These are phyloP conservation scores for Ulota crispa DNA, from an alignment of 225 moss, liverwort and hornwort species.

Conservation along the genomic window DNA sequence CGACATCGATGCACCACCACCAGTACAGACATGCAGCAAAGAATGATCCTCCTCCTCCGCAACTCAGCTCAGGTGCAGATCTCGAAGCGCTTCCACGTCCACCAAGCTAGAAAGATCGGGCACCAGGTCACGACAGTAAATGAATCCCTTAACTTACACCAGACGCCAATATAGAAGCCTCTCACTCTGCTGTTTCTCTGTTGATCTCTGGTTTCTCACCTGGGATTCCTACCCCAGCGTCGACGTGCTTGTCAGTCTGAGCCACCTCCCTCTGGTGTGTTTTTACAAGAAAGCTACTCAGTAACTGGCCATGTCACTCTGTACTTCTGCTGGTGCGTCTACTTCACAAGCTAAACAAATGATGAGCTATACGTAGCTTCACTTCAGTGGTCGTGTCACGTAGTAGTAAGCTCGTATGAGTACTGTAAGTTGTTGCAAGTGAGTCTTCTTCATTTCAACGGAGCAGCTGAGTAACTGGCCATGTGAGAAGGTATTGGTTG, in stretches of 20 bases:
- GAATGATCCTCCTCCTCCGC: neutral
- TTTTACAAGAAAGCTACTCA: neutral
- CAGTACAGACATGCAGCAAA: neutral
- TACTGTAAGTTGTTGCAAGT: too few relatives aligned
- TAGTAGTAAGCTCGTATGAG: neutral
- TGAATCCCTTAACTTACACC: neutral
- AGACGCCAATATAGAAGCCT: neutral
- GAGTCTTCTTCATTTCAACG: too few relatives aligned
- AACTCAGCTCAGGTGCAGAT: neutral
- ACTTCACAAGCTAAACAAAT: too few relatives aligned
- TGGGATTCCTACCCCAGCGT: conserved; percentile 1
- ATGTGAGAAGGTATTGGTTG: neutral
- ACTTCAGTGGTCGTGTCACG: neutral
- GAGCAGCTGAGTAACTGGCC: too few relatives aligned
- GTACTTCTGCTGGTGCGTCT: neutral
- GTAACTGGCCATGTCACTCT: neutral
- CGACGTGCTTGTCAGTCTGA: conserved; percentile 4
- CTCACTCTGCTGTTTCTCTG: too few relatives aligned
- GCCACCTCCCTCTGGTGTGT: neutral
- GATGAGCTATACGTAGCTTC: too few relatives aligned
- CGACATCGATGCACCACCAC: neutral
- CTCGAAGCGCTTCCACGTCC: neutral
- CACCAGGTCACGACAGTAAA: neutral
- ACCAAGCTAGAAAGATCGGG: neutral
- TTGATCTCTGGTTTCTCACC: neutral